Base-by-base conservation (phyloP, 352 stramenopile species). In the Phytophthora niederhauseri region DNA sequence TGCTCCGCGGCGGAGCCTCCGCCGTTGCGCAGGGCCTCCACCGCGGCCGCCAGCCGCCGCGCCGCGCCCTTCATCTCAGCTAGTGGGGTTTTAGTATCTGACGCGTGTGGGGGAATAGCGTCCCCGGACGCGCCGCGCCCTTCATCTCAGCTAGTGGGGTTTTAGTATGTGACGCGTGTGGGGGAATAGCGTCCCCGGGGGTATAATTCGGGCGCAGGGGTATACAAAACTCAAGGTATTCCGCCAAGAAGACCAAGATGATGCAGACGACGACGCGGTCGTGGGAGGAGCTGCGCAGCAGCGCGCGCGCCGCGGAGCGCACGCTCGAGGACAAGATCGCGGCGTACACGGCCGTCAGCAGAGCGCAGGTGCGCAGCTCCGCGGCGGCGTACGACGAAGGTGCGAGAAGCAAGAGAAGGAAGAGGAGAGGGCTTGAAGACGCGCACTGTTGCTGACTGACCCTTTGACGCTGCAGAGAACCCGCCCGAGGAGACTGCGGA, bases 321-420 rank as follows among this genome's bases (percentile, higher is more conserved):
- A 78, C 83, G 55, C 75, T 96, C 52, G 89, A 94, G 73, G 87
- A 94, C 60, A 95, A 96, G 59, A 90, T 94, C 52, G 78, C 82
- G 14, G 67, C 86, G 0, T 95, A 92, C 43, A 89, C 77, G 17
- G 66, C 79, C 2, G 77, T 88, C 20, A 92, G 84, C 61, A 88
- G 77, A 70, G 73, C 64, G 41, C 77, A 80, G 30, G 60, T 67
- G 51, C 86, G 84, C 53, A 63, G 59, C 28, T 46, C 53, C 34
- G 46, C 59, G 4, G 46, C 56, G 8, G 62, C 49, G 5, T 91
- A 84, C 60, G 87, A 95, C 55, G 81, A 91, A 77, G 87, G 87
- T 96, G 61, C 0, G 62, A 36, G 24, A n/a, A n/a, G n/a, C n/a
- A n/a, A n/a, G 7, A 41, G 11, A 22, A 57, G 22, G 22, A 60